A percentile compares a stretch with the other conserved stretches of the same genome.
These are phyloP conservation scores for Plasmopara muralis DNA, from an alignment of 352 stramenopile species.

Conservation along the genomic window DNA sequence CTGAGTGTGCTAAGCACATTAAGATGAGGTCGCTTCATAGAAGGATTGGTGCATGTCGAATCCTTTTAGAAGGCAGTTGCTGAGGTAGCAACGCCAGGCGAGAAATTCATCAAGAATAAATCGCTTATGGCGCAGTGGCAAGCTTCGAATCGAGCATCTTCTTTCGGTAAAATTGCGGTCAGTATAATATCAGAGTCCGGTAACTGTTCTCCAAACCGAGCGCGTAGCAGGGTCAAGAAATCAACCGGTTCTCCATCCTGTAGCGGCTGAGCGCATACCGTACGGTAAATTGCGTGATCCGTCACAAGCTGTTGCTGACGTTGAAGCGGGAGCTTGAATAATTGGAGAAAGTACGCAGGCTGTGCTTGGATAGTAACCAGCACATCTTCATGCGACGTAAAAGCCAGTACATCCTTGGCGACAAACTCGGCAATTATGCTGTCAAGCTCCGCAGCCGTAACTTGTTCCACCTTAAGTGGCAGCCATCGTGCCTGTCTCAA, in stretches of 20 bases:
- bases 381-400: constrained; percentile 3
- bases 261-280: too few relatives aligned
- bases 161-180: neutral
- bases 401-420: neutral
- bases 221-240: neutral
- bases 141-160: neutral
- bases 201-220: neutral
- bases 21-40: neutral
- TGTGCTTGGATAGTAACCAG: neutral
- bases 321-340: neutral
- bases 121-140: constrained; percentile 1
- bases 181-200: neutral
- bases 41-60: neutral
- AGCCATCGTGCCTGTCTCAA: neutral
- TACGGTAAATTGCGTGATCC: neutral
- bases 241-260: neutral
- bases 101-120: constrained; percentile 1
- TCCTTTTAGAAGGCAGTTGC: neutral
- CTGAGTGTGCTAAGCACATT: neutral
- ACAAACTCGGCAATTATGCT: neutral
- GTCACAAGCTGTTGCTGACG: neutral
- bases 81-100: neutral
- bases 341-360: neutral
- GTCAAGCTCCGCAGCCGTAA: neutral
- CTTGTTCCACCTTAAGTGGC: too few relatives aligned